phyloP scores from a whole-genome alignment of 352 stramenopile species.

The Pythium utonaiense region DNA sequence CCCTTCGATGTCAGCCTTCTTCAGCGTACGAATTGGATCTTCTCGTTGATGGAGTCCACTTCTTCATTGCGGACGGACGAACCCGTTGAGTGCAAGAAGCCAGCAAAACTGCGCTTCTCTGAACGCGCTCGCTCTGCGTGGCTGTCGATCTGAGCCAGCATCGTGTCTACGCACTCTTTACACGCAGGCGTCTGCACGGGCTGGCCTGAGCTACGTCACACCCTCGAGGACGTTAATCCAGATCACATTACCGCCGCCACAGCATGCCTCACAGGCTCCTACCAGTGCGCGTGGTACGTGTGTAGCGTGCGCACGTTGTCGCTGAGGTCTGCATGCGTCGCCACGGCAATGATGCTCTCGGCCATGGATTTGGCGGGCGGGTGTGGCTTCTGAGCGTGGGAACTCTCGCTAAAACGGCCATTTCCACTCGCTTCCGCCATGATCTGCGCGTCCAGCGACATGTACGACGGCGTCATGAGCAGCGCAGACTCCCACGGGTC shows the following conservation, averaged over 20 bases:
- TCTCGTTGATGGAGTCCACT: conserved; percentile 63
- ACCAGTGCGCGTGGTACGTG: conserved; percentile 71
- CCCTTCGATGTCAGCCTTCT: too few relatives aligned
- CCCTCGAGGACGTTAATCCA: not conserved
- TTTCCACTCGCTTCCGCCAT: not conserved
- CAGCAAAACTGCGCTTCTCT: conserved; percentile 65
- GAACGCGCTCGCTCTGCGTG: conserved; percentile 65
- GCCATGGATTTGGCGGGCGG: conserved; percentile 26
- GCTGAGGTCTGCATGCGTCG: conserved; percentile 69
- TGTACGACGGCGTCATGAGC: conserved; percentile 4
- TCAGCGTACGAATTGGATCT: conserved; percentile 74
- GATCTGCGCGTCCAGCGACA: conserved; percentile 13
- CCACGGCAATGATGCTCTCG: conserved; percentile 60
- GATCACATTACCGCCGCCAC: not conserved
- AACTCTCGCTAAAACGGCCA: conserved; percentile 17
- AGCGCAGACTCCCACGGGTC: conserved; percentile 26
- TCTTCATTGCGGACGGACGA: conserved; percentile 47
- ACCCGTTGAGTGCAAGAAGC: conserved; percentile 54
- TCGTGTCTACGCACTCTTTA: conserved; percentile 72
- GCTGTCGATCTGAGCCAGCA: conserved; percentile 71
- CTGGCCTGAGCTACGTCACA: conserved; percentile 38
- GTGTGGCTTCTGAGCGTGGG: conserved; percentile 21
- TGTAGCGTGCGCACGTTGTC: conserved; percentile 71
- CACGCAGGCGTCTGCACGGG: conserved; percentile 64
- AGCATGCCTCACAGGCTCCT: conserved; percentile 2